Percentiles rank a stretch among this genome's conserved stretches.
Evolutionary conservation across 345 rosid species (phyloP).

Genomic region (sweet orange (Citrus sinensis)): DVS_A1.0 CM039163.1:19106001-19106500

Average conservation of each 20-base stretch:
- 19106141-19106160: constrained; percentile 47
- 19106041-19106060: constrained; percentile 51
- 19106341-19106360: constrained; percentile 79
- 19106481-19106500: neutral
- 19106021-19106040: constrained; percentile 16
- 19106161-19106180: constrained; percentile 65
- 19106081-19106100: constrained; percentile 70
- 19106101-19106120: constrained; percentile 66
- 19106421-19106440: constrained; percentile 74
- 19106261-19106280: constrained; percentile 70
- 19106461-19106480: neutral
- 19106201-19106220: neutral
- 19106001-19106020: neutral
- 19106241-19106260: neutral
- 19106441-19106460: neutral
- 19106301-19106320: constrained; percentile 84
- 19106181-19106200: neutral
- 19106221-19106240: neutral
- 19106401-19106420: constrained; percentile 68
- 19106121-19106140: constrained; percentile 51
- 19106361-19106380: constrained; percentile 84
- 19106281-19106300: constrained; percentile 64
- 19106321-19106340: constrained; percentile 68
- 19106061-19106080: constrained; percentile 71
- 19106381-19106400: constrained; percentile 95